Percentiles rank a stretch among this genome's conserved stretches.
Evolutionary conservation across 2,329 filamentous ascomycete genomes (phyloP).

Genomic region (Colletotrichum spaethianum): DNA sequence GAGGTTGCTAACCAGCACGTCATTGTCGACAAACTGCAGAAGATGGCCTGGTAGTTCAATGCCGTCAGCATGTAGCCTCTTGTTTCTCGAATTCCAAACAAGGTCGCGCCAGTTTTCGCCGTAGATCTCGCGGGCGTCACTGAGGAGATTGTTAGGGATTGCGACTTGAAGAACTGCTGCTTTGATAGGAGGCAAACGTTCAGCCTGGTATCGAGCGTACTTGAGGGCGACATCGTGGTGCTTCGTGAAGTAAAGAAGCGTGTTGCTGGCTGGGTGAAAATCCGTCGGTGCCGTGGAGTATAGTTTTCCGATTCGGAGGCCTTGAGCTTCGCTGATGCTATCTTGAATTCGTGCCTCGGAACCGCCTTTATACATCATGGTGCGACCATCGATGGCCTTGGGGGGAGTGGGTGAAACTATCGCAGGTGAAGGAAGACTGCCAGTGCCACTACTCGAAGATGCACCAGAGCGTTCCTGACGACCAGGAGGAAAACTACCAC

Average conservation of each 20-base stretch:
- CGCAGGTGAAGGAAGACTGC: neutral
- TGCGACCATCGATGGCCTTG: neutral
- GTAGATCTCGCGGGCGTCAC: neutral
- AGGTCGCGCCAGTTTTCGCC: conserved; percentile 2
- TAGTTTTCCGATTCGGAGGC: neutral
- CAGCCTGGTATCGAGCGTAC: conserved; percentile 1
- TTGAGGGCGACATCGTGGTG: conserved; percentile 3
- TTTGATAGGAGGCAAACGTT: neutral
- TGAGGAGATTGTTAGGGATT: conserved; percentile 1
- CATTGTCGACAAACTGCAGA: neutral
- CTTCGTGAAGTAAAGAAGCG: conserved; percentile 1
- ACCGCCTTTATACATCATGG: conserved; percentile 2
- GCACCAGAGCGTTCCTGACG: too few species aligned
- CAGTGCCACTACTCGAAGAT: neutral
- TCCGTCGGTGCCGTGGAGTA: conserved; percentile 8
- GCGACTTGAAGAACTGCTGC: conserved; percentile 3
- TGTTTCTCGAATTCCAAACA: conserved; percentile 3
- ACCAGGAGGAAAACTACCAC: neutral
- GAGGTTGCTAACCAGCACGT: conserved; percentile 6
- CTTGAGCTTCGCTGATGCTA: neutral
- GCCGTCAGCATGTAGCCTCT: conserved; percentile 1
- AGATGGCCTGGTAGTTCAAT: conserved; percentile 3
- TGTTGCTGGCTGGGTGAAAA: conserved; percentile 2
- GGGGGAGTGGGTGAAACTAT: neutral
- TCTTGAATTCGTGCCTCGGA: neutral